Base-by-base conservation (phyloP, 1,284 basidiomycete genomes). In the Ganoderma lucidum region DNA sequence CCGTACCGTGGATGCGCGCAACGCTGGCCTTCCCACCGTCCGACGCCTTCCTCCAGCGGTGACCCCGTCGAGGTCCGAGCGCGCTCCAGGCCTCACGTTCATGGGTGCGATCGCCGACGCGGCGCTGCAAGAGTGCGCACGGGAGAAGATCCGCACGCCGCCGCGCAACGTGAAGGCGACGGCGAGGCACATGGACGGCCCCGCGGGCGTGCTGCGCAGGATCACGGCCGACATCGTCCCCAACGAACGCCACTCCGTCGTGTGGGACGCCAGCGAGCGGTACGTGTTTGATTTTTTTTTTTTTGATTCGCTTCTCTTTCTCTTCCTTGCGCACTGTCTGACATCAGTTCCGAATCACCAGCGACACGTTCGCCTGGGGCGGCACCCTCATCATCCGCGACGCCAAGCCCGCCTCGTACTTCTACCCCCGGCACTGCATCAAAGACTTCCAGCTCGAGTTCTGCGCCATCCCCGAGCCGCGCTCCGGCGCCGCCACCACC, bases 341-440 rank as follows among this genome's bases (percentile, higher is more conserved):
- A 51, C 48, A 10, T 12, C 3, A 17, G 23, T 14, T 30, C 41
- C 44, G 35, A 12, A n/a, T 0, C 6, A 37, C 3, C 35, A 75
- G 74, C 1, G 69, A 71, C 42, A 63, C 64, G 0, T 75, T 71
- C 48, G 70, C 71, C 4, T 74, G 73, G 70, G 62, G 67, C 5
- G 73, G 71, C 32, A 66, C 69, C 15, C 66, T 75, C n/a, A 62
- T 67, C 48, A 32, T 75, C 6, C 67, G 44, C 39, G 73, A 75
- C 67, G 12, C 56, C 3, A 71, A 74, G 67, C 66, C 71, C 28
- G 58, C 67, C 12, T 64, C 66, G 3, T 69, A 60, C 60, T 67
- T 66, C 51, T 64, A 63, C 30, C 71, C 71, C 5, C 69, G 68
- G 6, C 66, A 68, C 62, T 64, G 63, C 65, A 66, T 74, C 62